Conservation (phyloP, 2,329 filamentous ascomycete species). For the Colletotrichum tanaceti region DNA sequence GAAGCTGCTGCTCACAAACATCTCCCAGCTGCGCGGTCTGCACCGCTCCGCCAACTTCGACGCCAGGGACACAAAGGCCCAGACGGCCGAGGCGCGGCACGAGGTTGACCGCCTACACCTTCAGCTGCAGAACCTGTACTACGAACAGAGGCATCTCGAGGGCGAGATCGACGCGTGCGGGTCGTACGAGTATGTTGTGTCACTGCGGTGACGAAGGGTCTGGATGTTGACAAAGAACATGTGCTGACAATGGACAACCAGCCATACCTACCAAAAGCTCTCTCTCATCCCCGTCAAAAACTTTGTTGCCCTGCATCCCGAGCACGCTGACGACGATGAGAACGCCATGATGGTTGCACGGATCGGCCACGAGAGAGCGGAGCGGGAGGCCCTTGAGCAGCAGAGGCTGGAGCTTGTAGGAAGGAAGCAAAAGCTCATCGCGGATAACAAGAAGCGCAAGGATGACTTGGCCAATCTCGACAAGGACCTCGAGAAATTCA, state of each 20-base stretch:
- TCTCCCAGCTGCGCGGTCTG: slow-evolving; percentile 82
- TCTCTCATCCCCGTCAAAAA: slow-evolving; percentile 86
- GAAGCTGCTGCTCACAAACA: slow-evolving; percentile 81
- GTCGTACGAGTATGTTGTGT: slow-evolving; percentile 78
- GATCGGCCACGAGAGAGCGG: slow-evolving; percentile 89
- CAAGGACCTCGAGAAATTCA: slow-evolving; percentile 91
- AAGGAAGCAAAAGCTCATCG: slow-evolving; percentile 70
- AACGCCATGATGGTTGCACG: slow-evolving; percentile 88
- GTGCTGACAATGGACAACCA: slow-evolving; percentile 50
- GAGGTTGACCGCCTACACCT: slow-evolving; percentile 93
- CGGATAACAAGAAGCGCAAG: slow-evolving; percentile 89
- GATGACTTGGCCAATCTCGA: slow-evolving; percentile 93
- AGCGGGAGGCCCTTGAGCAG: slow-evolving; percentile 87
- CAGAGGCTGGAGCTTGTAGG: slow-evolving; percentile 81
- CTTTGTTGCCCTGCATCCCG: slow-evolving; percentile 81
- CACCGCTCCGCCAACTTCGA: slow-evolving; percentile 85
- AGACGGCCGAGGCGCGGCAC: slow-evolving; percentile 86
- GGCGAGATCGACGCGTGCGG: slow-evolving; percentile 93
- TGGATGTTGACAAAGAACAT: slow-evolving; percentile 39
- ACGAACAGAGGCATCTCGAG: slow-evolving; percentile 90
- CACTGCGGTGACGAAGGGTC: not conserved
- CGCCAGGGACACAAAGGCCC: slow-evolving; percentile 85
- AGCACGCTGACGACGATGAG: slow-evolving; percentile 77
- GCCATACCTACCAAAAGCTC: slow-evolving; percentile 88
- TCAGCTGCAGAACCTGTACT: slow-evolving; percentile 94